phyloP scores from a whole-genome alignment of 805 yeast genomes.

The Zygosaccharomyces siamensis region DNA sequence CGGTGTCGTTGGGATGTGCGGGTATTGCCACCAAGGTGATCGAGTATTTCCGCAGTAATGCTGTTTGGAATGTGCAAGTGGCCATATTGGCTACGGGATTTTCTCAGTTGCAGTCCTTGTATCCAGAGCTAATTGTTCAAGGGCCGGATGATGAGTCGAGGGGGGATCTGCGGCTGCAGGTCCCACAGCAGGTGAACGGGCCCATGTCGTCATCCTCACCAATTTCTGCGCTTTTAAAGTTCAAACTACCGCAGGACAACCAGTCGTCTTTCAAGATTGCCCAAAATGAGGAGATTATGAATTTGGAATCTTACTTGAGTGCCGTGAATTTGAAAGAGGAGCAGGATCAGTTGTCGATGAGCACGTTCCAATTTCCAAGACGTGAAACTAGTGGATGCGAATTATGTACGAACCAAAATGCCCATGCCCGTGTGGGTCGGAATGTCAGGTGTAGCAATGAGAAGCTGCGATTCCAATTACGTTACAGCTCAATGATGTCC shows the following conservation, averaged over 20 bases:
- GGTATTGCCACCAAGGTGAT: conserved; percentile 28
- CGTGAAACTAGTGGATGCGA: not conserved
- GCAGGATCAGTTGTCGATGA: conserved; percentile 11
- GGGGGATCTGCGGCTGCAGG: conserved; percentile 8
- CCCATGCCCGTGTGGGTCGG: not conserved
- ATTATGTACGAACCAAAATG: not conserved
- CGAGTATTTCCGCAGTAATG: conserved; percentile 10
- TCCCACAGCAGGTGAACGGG: conserved; percentile 14
- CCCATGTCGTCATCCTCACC: conserved; percentile 33
- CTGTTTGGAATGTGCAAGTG: conserved; percentile 3
- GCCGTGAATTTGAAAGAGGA: conserved; percentile 32
- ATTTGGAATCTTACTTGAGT: conserved; percentile 29
- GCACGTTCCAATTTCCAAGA: conserved; percentile 11
- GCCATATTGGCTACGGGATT: conserved; percentile 25
- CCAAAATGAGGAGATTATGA: conserved; percentile 31
- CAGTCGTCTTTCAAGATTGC: conserved; percentile 25
- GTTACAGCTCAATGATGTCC: conserved; percentile 16
- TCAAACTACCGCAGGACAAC: conserved; percentile 27
- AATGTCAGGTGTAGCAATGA: conserved; percentile 1
- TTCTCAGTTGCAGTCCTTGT: conserved; percentile 16
- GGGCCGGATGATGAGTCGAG: conserved; percentile 6
- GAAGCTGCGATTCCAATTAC: conserved; percentile 28
- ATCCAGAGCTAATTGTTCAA: conserved; percentile 14
- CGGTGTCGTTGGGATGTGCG: conserved; percentile 26
- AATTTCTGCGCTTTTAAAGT: conserved; percentile 30